Evolutionary conservation across 768 basidiomycete species (phyloP).

Genomic region (Mycena albidolilacea): DNA sequence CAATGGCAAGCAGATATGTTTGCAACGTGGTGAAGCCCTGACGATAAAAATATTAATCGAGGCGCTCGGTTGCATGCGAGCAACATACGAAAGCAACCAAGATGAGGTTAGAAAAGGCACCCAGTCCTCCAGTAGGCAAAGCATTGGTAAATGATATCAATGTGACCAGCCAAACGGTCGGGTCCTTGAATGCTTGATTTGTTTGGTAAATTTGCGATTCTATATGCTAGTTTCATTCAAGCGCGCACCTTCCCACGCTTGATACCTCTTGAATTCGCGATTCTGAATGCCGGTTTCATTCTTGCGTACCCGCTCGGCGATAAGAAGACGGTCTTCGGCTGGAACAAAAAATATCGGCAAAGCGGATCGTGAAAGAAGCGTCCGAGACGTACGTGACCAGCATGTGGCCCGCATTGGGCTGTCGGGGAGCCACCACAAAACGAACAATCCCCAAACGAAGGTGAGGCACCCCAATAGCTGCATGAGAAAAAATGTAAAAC

Average conservation of each 20-base stretch:
- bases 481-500: constrained; percentile 30
- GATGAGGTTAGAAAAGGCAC: constrained; percentile 69
- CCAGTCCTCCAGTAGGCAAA: constrained; percentile 63
- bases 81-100: constrained; percentile 58
- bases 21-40: constrained; percentile 64
- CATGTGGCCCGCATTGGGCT: constrained; percentile 64
- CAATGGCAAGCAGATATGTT: constrained; percentile 67
- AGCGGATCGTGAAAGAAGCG: background rate
- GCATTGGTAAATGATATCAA: constrained; percentile 65
- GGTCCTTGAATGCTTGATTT: constrained; percentile 50
- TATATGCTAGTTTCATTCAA: too few species aligned
- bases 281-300: constrained; percentile 70
- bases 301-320: constrained; percentile 66
- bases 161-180: constrained; percentile 61
- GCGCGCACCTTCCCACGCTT: constrained; percentile 56
- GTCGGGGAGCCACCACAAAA: constrained; percentile 66
- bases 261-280: constrained; percentile 61
- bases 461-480: constrained; percentile 62
- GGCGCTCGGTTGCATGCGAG: background rate
- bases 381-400: constrained; percentile 50
- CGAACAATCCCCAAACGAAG: constrained; percentile 63
- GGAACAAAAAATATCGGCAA: background rate
- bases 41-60: background rate
- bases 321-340: constrained; percentile 60
- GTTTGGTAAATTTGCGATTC: too few species aligned